Evolutionary conservation across 257 asterid species (phyloP).

Genomic region (Przewalskia tangutica): DNA sequence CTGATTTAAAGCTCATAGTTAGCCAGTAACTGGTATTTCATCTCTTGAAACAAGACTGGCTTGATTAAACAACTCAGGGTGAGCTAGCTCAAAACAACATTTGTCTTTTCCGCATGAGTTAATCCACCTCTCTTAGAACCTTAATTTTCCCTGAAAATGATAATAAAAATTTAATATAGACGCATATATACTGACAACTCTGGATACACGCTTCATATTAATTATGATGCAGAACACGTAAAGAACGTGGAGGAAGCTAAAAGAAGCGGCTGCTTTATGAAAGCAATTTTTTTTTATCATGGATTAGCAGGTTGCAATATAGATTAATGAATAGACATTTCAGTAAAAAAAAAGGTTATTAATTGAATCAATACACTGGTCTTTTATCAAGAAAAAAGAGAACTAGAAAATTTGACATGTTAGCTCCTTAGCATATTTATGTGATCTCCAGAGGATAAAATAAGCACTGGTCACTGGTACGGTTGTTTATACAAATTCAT

Average conservation of each 20-base stretch:
- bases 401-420: background rate
- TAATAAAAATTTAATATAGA: background rate
- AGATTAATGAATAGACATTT: background rate
- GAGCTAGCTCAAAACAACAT: constrained; percentile 15
- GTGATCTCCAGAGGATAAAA: background rate
- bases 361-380: background rate
- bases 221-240: background rate
- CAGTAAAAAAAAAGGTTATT: background rate
- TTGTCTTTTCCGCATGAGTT: constrained; percentile 1
- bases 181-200: background rate
- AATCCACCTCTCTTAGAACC: constrained; percentile 13
- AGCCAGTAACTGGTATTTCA: background rate
- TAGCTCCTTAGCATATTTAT: background rate
- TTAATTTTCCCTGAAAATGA: constrained; percentile 14
- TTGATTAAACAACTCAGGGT: constrained; percentile 4
- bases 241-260: background rate
- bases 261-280: background rate
- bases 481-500: background rate
- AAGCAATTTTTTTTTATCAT: background rate
- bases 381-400: background rate
- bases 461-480: background rate
- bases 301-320: background rate
- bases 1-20: constrained; percentile 3
- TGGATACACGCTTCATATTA: background rate
- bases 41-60: constrained; percentile 4